Base-by-base conservation (phyloP, 495 filamentous ascomycete species). In the Penicillium dipodomyicola region DNA sequence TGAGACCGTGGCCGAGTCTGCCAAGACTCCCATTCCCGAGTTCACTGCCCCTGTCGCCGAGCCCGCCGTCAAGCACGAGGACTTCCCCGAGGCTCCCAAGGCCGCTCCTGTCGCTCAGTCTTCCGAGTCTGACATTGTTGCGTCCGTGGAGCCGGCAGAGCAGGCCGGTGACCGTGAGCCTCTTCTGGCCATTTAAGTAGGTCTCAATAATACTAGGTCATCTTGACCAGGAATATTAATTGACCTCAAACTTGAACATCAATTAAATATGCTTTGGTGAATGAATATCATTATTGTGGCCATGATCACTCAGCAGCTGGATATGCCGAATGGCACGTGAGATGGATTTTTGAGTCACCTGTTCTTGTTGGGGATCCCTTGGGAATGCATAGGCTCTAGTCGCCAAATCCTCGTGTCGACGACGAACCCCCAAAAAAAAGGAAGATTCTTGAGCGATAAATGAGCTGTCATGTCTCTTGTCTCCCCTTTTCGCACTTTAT, bases 31-130 rank as follows among this genome's bases (percentile, higher is more conserved):
- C 10, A 62, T 71, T 22, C 54, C 67, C 0, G 72, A 73, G 37
- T 65, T 54, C 25, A 54, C 62, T 39, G 65, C 60, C n/a, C 56
- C 56, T 6, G 56, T 44, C 11, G 62, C 55, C 19, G 58, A 67
- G 56, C 37, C 57, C 0, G 54, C 44, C 4, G 44, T 71, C 56
- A 72, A 72, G 58, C 59, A 64, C 2, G 69, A 71, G 32, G 85
- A 87, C 67, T 90, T 91, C 78, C 87, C 87, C 4, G 73, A 76
- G 52, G 83, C 86, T 20, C 87, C 87, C 27, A 10, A 39, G 15
- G 22, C 43, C 15, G 42, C 52, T n/a, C 42, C 43, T 17, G n/a
- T 54, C 3, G 84, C 73, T 57, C 68, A 72, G 25, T 76, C 79
- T 56, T 76, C 72, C 5, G 65, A 69, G 39, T 51, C 65, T 0